Base-by-base conservation (phyloP, 805 yeast species). In the Lipomyces sp. region DNA sequence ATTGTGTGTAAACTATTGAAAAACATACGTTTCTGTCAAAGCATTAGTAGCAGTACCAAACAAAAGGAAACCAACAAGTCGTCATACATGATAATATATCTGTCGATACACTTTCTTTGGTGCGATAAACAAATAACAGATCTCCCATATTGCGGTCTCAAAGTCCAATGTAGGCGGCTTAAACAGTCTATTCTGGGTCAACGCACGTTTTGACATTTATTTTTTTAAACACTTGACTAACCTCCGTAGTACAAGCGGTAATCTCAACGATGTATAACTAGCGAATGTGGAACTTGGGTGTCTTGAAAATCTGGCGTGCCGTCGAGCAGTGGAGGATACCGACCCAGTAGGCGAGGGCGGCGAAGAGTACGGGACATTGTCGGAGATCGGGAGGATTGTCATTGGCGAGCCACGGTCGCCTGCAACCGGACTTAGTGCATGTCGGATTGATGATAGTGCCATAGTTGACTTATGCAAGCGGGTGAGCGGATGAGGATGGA, bases 91-190 rank as follows among this genome's bases (percentile, higher is more conserved):
- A 75, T 90, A 91, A 75, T 90, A 91, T 66, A 91, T 84, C 29
- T 92, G 85, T 69, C 90, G 84, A 80, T 90, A 92, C 73, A 92
- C 96, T 68, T 90, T 87, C 73, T 88, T 85, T 1, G 98, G 98
- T 53, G 87, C 85, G 34, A 86, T 80, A 15, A 92, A 80, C 63
- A 92, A 79, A 73, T 91, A 85, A 67, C 89, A 80, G 77, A 92
- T 88, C 76, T 93, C 98, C 97, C 97, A 93, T 66, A 87, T 83
- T 13, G 97, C 97, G 0, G 96, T 90, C 77, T 93, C 98, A 73
- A 92, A 90, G 78, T 93, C 97, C 63, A 92, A 81, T 0, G 97
- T 88, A 7, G 88, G 90, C 1, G 97, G 93, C 71, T 87, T 86
- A 69, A 89, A 80, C 51, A 88, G 76, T 60, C 90, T 77, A 45